phyloP scores from a whole-genome alignment of 2,329 filamentous ascomycete species.

The Microsporum canis region DNA sequence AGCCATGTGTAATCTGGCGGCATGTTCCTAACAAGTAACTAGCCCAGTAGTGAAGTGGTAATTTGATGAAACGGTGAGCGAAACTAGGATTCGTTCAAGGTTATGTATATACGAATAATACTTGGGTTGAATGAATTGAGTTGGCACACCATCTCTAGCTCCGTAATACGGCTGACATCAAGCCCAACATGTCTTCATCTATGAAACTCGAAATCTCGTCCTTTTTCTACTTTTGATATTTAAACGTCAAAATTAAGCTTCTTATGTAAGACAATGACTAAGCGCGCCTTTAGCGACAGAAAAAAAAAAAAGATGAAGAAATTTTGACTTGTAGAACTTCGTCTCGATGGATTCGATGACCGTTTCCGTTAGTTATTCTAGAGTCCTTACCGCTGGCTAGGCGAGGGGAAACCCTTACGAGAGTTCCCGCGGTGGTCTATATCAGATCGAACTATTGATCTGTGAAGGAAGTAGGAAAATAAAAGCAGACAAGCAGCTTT shows the following conservation, averaged over 20 bases:
- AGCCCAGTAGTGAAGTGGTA: background rate
- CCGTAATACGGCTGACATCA: background rate
- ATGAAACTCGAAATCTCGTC: too few relatives aligned
- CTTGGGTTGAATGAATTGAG: background rate
- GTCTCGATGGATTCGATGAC: too few relatives aligned
- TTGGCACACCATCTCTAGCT: background rate
- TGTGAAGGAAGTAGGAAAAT: background rate
- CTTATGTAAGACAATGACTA: too few relatives aligned
- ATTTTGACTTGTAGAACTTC: too few relatives aligned
- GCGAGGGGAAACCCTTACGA: too few relatives aligned
- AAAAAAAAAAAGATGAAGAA: too few relatives aligned
- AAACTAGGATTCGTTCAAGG: background rate
- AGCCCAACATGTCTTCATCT: too few relatives aligned
- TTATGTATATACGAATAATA: background rate
- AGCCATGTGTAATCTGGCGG: background rate
- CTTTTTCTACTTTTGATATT: too few relatives aligned
- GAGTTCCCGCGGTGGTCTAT: background rate
- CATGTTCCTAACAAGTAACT: background rate
- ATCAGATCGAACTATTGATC: background rate
- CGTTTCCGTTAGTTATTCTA: too few relatives aligned
- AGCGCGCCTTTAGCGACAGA: too few relatives aligned
- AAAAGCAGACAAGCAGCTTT: background rate
- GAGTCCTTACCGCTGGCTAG: too few relatives aligned
- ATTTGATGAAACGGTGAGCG: background rate
- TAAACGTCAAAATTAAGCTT: too few relatives aligned